Conservation (phyloP, 2,329 filamentous ascomycete genomes). For the Stenocarpella maydis region DNA sequence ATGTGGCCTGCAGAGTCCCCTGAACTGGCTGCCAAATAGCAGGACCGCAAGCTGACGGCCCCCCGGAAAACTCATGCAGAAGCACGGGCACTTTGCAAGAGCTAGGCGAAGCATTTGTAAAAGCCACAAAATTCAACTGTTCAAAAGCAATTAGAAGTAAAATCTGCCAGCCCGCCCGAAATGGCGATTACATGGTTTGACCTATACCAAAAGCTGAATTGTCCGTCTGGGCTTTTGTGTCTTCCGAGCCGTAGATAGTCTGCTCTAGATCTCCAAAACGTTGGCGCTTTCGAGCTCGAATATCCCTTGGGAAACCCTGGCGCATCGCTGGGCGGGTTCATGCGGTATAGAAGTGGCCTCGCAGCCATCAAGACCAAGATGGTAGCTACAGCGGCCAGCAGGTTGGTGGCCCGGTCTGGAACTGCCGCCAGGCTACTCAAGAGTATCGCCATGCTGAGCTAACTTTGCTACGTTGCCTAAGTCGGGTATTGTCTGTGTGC, state of each 20-base stretch:
- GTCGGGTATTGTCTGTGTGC: too few species aligned
- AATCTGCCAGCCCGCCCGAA: neutral
- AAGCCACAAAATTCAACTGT: too few species aligned
- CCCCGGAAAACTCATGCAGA: neutral
- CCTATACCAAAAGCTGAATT: conserved; percentile 11
- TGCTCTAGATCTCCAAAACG: neutral
- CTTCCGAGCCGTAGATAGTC: neutral
- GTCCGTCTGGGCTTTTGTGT: neutral
- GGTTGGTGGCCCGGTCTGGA: neutral
- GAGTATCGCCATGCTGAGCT: neutral
- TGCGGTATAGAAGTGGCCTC: neutral
- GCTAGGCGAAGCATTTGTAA: too few species aligned
- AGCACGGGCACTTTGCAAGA: too few species aligned
- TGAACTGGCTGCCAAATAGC: neutral
- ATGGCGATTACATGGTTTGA: conserved; percentile 3
- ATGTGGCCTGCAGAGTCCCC: neutral
- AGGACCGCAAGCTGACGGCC: neutral
- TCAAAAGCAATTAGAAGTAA: too few species aligned
- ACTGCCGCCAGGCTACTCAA: neutral
- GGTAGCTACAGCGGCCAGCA: neutral
- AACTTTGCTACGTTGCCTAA: neutral
- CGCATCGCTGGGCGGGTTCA: neutral
- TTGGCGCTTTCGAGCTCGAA: neutral
- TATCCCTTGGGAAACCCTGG: neutral
- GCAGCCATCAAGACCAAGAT: neutral